Base-by-base conservation (phyloP, 1,284 basidiomycete genomes). In the Ustilago xerochloae region DNA sequence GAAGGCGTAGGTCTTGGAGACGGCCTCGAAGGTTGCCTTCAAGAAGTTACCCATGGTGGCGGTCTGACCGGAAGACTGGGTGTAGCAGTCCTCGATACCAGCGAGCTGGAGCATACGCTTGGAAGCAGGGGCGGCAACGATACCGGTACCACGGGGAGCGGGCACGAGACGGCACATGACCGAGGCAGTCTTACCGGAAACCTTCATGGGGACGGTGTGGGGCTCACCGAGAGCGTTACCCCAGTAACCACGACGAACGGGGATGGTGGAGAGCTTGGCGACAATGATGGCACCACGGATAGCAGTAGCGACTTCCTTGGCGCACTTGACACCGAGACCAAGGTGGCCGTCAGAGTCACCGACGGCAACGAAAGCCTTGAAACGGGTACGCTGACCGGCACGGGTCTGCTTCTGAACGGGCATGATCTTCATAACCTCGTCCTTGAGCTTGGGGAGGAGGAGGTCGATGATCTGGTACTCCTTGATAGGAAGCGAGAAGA, bases 351-450 rank as follows among this genome's bases (percentile, higher is more conserved):
- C 80, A n/a, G 69, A 81, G 76, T 99, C 97, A 86, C 97, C 97
- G 84, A 99, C 97, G 73, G 97, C 97, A 84, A 99, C 97, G 87
- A 98, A 99, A 35, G 97, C 96, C 89, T 99, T 99, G 91, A 99
- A 99, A 78, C 96, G 92, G 75, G 97, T 99, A 84, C 97, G 93
- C 88, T 99, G 97, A 87, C 97, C 97, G 84, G 97, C 97, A 85
- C 94, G 94, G 72, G 97, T 99, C 88, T 99, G 97, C 88, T 99
- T 99, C 88, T 99, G 97, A 70, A 99, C 97, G 81, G 97, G 97
- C 92, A 94, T 95, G 87, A 99, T 99, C 87, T 96, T 97, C 97
- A 99, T 99, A 80, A 99, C 96, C 87, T 99, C 96, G 85, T 99
- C 85, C 70, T 82, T 83, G 64, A 84, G 79, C 77, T 82, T 82